phyloP scores from a whole-genome alignment of 2,329 filamentous ascomycete species.

The Alternaria arbusti region DNA sequence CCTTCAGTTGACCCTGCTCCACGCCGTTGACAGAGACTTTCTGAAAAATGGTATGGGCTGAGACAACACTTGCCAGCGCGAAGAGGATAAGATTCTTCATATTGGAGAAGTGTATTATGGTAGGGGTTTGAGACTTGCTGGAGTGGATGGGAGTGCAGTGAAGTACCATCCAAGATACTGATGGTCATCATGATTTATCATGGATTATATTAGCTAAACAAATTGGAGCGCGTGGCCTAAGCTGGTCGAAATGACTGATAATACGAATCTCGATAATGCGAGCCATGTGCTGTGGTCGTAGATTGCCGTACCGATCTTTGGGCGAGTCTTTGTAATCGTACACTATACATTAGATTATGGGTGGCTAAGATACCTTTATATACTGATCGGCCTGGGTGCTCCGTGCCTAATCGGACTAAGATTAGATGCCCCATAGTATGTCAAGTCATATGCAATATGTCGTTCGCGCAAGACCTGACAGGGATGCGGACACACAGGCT shows the following conservation, averaged over 20 bases:
- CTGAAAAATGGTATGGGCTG: constrained; percentile 51
- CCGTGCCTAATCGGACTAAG: constrained; percentile 3
- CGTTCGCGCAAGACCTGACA: neutral
- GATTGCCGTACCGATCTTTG: neutral
- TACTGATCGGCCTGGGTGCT: constrained; percentile 1
- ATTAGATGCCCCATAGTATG: constrained; percentile 5
- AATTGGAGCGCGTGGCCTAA: neutral
- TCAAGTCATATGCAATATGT: constrained; percentile 4
- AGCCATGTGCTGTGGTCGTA: neutral
- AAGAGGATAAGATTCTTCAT: constrained; percentile 24
- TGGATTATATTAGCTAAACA: neutral
- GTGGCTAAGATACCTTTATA: neutral
- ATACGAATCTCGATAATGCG: neutral
- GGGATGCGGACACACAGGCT: neutral
- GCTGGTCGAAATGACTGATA: neutral
- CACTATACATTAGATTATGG: neutral
- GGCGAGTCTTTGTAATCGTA: neutral
- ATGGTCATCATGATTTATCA: neutral
- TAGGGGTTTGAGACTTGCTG: neutral
- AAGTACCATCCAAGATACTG: neutral
- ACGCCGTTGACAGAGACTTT: constrained; percentile 56
- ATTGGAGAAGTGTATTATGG: too few relatives aligned
- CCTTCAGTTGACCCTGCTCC: constrained; percentile 57
- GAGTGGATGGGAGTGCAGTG: neutral
- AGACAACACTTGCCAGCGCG: constrained; percentile 25